Evolutionary conservation across 1,284 basidiomycete species (phyloP), one percentile per base, ranked within the genome.

Genomic region (Sanguinoderma infundibulare): DNA sequence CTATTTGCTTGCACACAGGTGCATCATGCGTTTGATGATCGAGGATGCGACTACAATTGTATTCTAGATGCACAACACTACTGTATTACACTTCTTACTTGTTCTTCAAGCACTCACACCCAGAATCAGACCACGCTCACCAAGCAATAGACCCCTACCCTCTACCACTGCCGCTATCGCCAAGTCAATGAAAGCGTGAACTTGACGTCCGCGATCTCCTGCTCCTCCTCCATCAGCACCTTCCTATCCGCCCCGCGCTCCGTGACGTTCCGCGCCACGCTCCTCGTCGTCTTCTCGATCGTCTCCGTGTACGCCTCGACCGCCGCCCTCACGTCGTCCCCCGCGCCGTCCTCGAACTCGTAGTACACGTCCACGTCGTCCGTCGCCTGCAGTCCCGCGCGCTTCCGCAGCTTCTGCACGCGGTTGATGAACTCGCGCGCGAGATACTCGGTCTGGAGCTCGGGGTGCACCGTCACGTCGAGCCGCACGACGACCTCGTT

Each of bases 311-410:
- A 85, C 64, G 85, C 82, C 59, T 77, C 75, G 68, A 98, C 86
- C 44, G 94, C 93, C n/a, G 80, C 78, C 28, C 88, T 78, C 63
- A 98, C 75, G 34, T 90, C 90, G 34, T 79, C 78, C 15, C 90
- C 89, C 30, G 83, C 73, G 20, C 87, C 91, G 15, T 85, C 82
- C 70, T 92, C 90, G 73, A 98, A 94, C 62, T 78, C 79, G 80
- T 97, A 97, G 79, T 90, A 97, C 44, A 98, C 87, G 60, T 95
- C 86, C 46, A 98, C 89, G 73, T 98, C 95, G 75, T 99, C 98
- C 12, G 95, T 96, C 28, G 96, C 91, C 75, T 96, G 94, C 67
- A 99, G 81, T 2, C 96, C 95, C 1, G 95, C 96, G 76, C 96
- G 95, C 81, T 99, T 99, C 67, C 98, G 85, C 67, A 98, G 80